Evolutionary conservation across 441 rosid genomes (phyloP).

Genomic region (Erodium trifolium): DNA sequence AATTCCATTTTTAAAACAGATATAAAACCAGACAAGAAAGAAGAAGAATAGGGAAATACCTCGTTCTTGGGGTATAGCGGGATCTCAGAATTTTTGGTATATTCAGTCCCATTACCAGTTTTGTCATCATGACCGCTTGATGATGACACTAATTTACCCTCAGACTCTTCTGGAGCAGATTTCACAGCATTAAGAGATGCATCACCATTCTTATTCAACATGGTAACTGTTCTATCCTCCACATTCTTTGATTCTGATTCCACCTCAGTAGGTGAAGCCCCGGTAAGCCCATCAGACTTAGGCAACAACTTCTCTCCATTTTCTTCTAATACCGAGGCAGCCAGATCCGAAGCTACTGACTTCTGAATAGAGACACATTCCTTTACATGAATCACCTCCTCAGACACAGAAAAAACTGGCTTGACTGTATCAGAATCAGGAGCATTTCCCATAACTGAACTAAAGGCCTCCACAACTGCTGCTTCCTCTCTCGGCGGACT

Average conservation of each 20-base stretch:
- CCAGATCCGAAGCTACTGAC: not conserved
- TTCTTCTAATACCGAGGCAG: not conserved
- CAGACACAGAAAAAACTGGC: not conserved
- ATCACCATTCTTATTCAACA: not conserved
- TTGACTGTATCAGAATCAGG: not conserved
- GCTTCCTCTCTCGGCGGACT: not conserved
- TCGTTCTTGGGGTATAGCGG: not conserved
- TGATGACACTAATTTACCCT: not conserved
- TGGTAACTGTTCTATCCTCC: not conserved
- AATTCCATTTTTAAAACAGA: not conserved
- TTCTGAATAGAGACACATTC: constrained; percentile 1
- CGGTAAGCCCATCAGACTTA: not conserved
- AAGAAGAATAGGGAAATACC: constrained; percentile 4
- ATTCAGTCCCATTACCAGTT: constrained; percentile 1
- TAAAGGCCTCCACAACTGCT: not conserved
- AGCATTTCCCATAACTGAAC: not conserved
- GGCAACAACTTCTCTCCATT: constrained; percentile 5
- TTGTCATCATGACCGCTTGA: not conserved
- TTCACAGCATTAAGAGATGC: not conserved
- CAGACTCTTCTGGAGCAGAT: not conserved
- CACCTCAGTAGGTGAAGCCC: not conserved
- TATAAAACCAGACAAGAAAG: not conserved
- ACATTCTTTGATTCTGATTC: not conserved
- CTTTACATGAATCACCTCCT: not conserved
- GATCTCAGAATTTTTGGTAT: not conserved